phyloP scores from a whole-genome alignment of 2,329 filamentous ascomycete genomes.

The Apiospora sp. region DNA sequence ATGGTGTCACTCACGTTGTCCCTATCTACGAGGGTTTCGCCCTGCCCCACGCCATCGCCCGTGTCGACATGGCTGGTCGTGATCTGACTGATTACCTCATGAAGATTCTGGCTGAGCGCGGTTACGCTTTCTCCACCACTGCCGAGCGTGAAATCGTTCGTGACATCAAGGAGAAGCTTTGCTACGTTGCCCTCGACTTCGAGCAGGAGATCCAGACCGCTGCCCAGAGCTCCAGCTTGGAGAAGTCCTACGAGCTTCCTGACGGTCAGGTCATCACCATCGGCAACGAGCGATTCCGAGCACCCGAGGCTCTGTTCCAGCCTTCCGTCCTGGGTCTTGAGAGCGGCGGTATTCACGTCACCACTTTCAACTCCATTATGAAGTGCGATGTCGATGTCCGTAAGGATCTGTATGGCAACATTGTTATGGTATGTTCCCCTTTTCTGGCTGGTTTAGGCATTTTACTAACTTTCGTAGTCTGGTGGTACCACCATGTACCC shows the following conservation, averaged over 20 bases:
- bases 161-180: constrained; percentile 99
- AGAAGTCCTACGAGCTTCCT: constrained; percentile 99
- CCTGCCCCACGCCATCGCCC: constrained; percentile 98
- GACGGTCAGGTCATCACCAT: constrained; percentile 99
- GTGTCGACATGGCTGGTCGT: constrained; percentile 99
- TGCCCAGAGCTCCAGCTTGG: constrained; percentile 96
- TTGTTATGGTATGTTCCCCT: constrained; percentile 90
- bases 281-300: constrained; percentile 99
- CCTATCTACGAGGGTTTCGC: constrained; percentile 99
- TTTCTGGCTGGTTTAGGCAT: constrained; percentile 1
- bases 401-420: constrained; percentile 99
- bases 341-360: constrained; percentile 98
- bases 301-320: constrained; percentile 99
- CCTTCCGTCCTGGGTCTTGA: constrained; percentile 98
- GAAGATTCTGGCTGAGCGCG: constrained; percentile 99
- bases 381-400: constrained; percentile 99
- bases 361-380: constrained; percentile 99
- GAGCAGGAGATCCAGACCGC: constrained; percentile 99
- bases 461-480: constrained; percentile 69
- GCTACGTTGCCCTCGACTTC: constrained; percentile 99
- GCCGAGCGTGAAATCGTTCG: constrained; percentile 99
- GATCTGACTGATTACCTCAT: constrained; percentile 99
- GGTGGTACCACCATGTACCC: constrained; percentile 99
- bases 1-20: constrained; percentile 99
- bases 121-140: constrained; percentile 99